These are phyloP conservation scores for Lentinula guzmanii DNA, from an alignment of 768 basidiomycete species.

Conservation along the genomic window DNA sequence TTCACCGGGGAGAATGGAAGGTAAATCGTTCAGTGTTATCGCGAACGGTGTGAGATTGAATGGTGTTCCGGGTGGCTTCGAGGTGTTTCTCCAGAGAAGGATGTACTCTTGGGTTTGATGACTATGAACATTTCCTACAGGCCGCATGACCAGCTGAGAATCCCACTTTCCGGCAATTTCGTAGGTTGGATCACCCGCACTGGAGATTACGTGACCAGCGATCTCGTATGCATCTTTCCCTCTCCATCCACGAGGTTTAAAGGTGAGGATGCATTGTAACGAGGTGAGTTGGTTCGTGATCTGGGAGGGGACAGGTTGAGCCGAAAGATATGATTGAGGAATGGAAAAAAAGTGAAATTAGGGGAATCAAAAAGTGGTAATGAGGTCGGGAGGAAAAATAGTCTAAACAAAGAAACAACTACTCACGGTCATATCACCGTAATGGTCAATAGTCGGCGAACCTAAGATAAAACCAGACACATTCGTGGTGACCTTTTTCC, in stretches of 20 bases:
- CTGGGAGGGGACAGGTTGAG: conserved; percentile 24
- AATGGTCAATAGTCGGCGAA: conserved; percentile 82
- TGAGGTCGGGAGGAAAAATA: neutral
- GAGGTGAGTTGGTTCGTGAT: conserved; percentile 87
- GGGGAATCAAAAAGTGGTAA: neutral
- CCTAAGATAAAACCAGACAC: conserved; percentile 94
- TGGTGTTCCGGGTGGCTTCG: conserved; percentile 68
- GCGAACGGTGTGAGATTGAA: conserved; percentile 97
- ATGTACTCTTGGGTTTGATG: conserved; percentile 62
- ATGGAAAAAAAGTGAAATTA: no score
- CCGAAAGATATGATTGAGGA: no score
- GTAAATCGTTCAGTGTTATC: conserved; percentile 87
- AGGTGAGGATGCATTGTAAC: conserved; percentile 83
- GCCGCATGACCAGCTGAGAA: conserved; percentile 85
- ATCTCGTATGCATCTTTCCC: conserved; percentile 92
- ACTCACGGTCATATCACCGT: conserved; percentile 90
- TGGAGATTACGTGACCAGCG: conserved; percentile 73
- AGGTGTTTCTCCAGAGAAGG: conserved; percentile 89
- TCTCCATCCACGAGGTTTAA: conserved; percentile 95
- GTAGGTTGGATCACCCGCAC: conserved; percentile 59
- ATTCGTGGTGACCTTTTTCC: conserved; percentile 92
- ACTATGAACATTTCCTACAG: conserved; percentile 46
- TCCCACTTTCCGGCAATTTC: conserved; percentile 97
- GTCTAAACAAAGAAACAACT: conserved; percentile 1
- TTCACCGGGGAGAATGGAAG: conserved; percentile 19